phyloP scores from a whole-genome alignment of 495 filamentous ascomycete species.

The Rusavskia elegans region DNA sequence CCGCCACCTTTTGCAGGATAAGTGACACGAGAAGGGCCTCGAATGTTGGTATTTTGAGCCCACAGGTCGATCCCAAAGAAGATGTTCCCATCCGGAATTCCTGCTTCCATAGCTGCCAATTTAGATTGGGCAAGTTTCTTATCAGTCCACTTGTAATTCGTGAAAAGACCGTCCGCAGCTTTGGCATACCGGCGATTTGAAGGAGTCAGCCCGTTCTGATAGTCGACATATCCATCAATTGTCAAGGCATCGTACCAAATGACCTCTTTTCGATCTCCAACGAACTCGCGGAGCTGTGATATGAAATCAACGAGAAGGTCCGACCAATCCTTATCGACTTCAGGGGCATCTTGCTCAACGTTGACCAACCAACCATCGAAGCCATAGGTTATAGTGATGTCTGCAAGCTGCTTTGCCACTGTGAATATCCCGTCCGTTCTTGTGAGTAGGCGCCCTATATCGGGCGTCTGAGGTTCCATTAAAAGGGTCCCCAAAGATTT shows the following conservation, averaged over 20 bases:
- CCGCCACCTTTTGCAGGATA: conserved; percentile 6
- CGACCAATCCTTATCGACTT: conserved; percentile 8
- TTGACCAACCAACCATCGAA: conserved; percentile 34
- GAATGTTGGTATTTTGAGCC: conserved; percentile 8
- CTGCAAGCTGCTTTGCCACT: conserved; percentile 21
- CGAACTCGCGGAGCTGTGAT: conserved; percentile 18
- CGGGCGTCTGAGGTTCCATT: conserved; percentile 18
- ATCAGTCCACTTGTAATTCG: conserved; percentile 27
- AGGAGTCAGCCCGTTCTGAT: no score
- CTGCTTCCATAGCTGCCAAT: conserved; percentile 9
- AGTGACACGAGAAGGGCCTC: conserved; percentile 3
- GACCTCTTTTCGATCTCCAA: conserved; percentile 20
- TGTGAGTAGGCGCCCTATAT: conserved; percentile 17
- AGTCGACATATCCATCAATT: conserved; percentile 23
- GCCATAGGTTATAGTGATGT: conserved; percentile 22
- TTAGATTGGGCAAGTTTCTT: conserved; percentile 10
- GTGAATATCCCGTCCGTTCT: conserved; percentile 15
- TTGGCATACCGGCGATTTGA: conserved; percentile 18
- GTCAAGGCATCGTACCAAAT: no score
- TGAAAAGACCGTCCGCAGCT: conserved; percentile 19
- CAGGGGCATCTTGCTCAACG: conserved; percentile 25
- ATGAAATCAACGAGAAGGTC: conserved; percentile 18
- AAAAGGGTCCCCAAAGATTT: conserved; percentile 26
- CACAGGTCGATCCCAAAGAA: conserved; percentile 23
- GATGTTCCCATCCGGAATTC: conserved; percentile 10